Conservation (phyloP, 306 rosid species). For the Prunus armeniaca region DNA sequence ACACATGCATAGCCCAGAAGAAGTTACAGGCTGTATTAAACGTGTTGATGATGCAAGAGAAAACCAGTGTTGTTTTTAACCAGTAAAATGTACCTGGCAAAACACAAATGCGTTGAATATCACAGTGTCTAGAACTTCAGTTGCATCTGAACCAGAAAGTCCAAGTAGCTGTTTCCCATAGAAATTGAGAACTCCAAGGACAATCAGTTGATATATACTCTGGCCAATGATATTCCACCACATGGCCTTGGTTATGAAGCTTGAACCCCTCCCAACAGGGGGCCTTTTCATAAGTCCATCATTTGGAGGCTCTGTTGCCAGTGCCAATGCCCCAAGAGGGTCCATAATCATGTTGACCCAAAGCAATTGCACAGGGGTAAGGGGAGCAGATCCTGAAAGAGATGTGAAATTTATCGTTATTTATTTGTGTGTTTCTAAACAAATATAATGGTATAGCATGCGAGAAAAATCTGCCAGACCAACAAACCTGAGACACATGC, state of each 20-base stretch:
- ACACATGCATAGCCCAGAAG: not conserved
- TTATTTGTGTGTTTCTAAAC: slow-evolving; percentile 8
- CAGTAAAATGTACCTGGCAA: slow-evolving; percentile 66
- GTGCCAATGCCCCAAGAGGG: slow-evolving; percentile 94
- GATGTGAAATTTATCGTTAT: slow-evolving; percentile 6
- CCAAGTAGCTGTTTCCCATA: slow-evolving; percentile 60
- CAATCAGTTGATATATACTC: slow-evolving; percentile 76
- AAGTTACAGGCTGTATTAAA: not conserved
- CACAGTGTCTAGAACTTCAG: slow-evolving; percentile 62
- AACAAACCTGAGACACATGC: slow-evolving; percentile 88
- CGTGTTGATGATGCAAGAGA: not conserved
- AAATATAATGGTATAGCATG: slow-evolving; percentile 9
- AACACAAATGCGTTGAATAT: slow-evolving; percentile 92
- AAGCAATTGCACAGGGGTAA: slow-evolving; percentile 91
- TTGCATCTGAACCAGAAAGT: slow-evolving; percentile 67
- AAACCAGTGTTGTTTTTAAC: not conserved
- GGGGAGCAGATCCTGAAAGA: slow-evolving; percentile 89
- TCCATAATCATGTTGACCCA: slow-evolving; percentile 99
- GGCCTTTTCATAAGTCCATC: slow-evolving; percentile 70
- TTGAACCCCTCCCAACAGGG: slow-evolving; percentile 63
- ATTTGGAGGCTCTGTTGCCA: slow-evolving; percentile 95
- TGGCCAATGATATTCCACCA: slow-evolving; percentile 97
- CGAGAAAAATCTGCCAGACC: not conserved
- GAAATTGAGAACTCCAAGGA: slow-evolving; percentile 63
- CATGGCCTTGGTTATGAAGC: slow-evolving; percentile 84